These are phyloP conservation scores for Linum lewisii DNA, from an alignment of 345 rosid species.

Conservation along the genomic window DNA sequence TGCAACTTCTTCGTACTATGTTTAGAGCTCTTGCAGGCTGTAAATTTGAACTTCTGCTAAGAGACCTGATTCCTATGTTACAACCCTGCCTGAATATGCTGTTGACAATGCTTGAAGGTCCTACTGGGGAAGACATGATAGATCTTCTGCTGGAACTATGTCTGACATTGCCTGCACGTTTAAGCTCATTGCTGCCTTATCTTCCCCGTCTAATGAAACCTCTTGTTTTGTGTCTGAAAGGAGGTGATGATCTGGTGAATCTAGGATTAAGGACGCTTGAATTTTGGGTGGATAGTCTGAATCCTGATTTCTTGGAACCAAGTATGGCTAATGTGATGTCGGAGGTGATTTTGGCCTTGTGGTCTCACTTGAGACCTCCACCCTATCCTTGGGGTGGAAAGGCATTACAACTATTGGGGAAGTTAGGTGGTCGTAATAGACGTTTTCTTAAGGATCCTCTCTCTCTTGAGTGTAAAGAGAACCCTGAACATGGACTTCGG, in stretches of 20 bases:
- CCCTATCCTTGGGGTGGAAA: constrained; percentile 94
- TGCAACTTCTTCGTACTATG: constrained; percentile 90
- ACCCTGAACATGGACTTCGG: constrained; percentile 96
- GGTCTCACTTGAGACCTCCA: constrained; percentile 93
- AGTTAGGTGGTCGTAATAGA: constrained; percentile 96
- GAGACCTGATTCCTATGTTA: constrained; percentile 79
- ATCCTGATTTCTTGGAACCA: constrained; percentile 97
- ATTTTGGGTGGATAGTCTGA: constrained; percentile 99
- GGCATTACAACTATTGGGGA: constrained; percentile 92
- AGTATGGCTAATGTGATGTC: constrained; percentile 97
- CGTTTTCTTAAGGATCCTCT: constrained; percentile 96
- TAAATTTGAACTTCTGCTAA: constrained; percentile 80
- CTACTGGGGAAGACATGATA: constrained; percentile 89
- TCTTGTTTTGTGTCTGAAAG: constrained; percentile 79
- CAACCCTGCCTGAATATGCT: constrained; percentile 93
- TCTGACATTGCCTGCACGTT: constrained; percentile 89
- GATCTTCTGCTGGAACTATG: constrained; percentile 91
- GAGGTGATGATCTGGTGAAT: constrained; percentile 83
- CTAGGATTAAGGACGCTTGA: constrained; percentile 90
- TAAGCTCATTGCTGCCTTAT: constrained; percentile 86
- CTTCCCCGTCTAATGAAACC: constrained; percentile 93
- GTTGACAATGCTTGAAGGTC: constrained; percentile 90
- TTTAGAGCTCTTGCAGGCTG: constrained; percentile 86
- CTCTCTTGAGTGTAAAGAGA: constrained; percentile 95
- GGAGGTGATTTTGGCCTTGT: constrained; percentile 89